Evolutionary conservation across 2,329 filamentous ascomycete genomes (phyloP), one percentile per base, ranked within the genome.

Genomic region (Alternaria sp.): DNA sequence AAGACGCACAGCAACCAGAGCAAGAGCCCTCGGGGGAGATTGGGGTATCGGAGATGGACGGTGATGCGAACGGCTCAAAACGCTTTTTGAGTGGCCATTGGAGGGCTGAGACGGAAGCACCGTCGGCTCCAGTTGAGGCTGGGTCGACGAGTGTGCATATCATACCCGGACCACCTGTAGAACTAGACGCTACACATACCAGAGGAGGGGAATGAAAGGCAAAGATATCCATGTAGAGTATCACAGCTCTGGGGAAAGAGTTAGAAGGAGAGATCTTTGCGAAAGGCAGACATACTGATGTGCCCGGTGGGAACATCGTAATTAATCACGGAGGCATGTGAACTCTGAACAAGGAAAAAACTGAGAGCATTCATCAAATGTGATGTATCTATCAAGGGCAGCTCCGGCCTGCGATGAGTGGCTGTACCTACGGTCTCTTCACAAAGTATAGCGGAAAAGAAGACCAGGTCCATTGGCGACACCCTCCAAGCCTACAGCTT

Each of bases 371-470:
- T 21, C 21, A 21, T 21, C 21, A 21, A 21, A 21, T 21, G 21
- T 21, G 21, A 21, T 21, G 21, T 25, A 6, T 7, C 5, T 25
- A 7, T 25, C 23, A 25, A 25, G 6, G 23, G 23, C 23, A 25
- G 23, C 23, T 47, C 12, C 21, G 3, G 26, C 23, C 3, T 47
- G 45, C 45, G n/a, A 21, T 23, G 15, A 8, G n/a, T 26, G 45
- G 25, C 23, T 47, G n/a, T 50, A 26, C 25, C 3, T 50, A n/a
- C 11, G 12, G 2, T 2, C 20, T 12, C 0, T 11, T 25, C 15
- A 61, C 55, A 61, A 14, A 4, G 58, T 61, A 25, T 70, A 68
- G 5, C 68, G 66, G 55, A 70, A 70, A 10, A 70, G 33, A 21
- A 30, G 18, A 0, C 68, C 68, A 1, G 64, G 44, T 1, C 68